A percentile compares a stretch with the other conserved stretches of the same genome.
These are phyloP conservation scores for Parastagonospora avenae DNA, from an alignment of 2,329 filamentous ascomycete genomes.

Conservation along the genomic window DNA sequence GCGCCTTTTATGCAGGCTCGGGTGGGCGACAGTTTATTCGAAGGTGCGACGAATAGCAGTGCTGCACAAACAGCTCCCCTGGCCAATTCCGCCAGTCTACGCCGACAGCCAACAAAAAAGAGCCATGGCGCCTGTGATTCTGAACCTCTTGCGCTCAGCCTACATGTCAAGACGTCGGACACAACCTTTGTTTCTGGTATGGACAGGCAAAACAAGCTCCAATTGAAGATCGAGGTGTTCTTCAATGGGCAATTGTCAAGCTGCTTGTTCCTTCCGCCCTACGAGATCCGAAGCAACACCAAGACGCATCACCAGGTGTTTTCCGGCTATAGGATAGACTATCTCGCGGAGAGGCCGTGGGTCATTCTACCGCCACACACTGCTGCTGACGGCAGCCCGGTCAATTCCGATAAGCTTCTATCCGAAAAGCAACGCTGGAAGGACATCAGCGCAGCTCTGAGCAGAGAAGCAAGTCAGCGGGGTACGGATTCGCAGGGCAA, in stretches of 20 bases:
- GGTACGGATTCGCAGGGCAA: constrained; percentile 41
- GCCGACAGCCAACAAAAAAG: not conserved
- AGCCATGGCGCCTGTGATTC: constrained; percentile 13
- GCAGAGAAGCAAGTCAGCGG: constrained; percentile 40
- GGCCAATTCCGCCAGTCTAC: not conserved
- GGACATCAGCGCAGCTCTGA: constrained; percentile 34
- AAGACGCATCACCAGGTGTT: constrained; percentile 39
- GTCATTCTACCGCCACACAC: constrained; percentile 41
- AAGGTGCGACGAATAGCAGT: not conserved
- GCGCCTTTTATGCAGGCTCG: constrained; percentile 42
- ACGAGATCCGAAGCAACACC: constrained; percentile 21
- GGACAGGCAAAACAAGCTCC: constrained; percentile 21
- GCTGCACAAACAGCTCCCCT: not conserved
- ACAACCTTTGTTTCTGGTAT: constrained; percentile 36
- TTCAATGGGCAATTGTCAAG: constrained; percentile 52
- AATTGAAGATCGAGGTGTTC: constrained; percentile 55
- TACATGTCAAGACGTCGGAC: constrained; percentile 39
- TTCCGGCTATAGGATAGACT: constrained; percentile 47
- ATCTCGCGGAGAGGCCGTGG: constrained; percentile 53
- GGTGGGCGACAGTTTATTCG: constrained; percentile 6
- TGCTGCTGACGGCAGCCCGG: constrained; percentile 25
- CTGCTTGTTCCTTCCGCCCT: constrained; percentile 32
- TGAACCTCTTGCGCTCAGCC: constrained; percentile 18
- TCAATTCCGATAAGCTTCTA: constrained; percentile 8
- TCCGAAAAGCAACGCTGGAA: constrained; percentile 41